phyloP scores from a whole-genome alignment of 1,139 yeast species.

The Yamadazyma atlantica region DNA sequence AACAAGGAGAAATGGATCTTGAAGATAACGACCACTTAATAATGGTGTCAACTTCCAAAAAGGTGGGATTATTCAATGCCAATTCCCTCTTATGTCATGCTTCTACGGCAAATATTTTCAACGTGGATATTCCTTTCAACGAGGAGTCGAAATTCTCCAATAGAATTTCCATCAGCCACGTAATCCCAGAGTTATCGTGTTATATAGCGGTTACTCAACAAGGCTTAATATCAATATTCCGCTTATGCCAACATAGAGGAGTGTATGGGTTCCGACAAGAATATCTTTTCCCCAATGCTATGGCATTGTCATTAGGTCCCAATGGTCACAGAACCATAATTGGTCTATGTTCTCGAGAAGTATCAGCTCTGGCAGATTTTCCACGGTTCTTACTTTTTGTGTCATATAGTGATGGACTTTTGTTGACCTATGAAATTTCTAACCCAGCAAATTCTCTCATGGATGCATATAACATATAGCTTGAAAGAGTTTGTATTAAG shows the following conservation, averaged over 20 bases:
- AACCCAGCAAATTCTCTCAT: background rate
- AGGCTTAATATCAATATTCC: slow-evolving; percentile 56
- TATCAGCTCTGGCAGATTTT: slow-evolving; percentile 15
- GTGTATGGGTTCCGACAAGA: slow-evolving; percentile 63
- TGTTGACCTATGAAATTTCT: slow-evolving; percentile 24
- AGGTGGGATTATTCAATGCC: slow-evolving; percentile 48
- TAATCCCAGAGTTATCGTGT: slow-evolving; percentile 57
- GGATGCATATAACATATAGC: background rate
- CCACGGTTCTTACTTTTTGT: slow-evolving; percentile 30
- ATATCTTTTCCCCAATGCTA: slow-evolving; percentile 47
- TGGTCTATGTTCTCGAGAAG: slow-evolving; percentile 29
- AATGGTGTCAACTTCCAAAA: slow-evolving; percentile 43
- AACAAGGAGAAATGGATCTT: background rate
- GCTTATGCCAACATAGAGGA: slow-evolving; percentile 59
- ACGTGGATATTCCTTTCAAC: slow-evolving; percentile 20
- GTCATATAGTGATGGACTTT: slow-evolving; percentile 34
- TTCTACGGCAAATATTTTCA: slow-evolving; percentile 46
- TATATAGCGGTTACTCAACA: slow-evolving; percentile 56
- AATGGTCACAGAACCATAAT: slow-evolving; percentile 33
- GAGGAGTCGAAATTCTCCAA: slow-evolving; percentile 46
- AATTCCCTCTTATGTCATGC: slow-evolving; percentile 53
- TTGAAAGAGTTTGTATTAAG: no score
- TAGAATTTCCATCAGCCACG: slow-evolving; percentile 50
- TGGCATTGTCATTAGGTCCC: slow-evolving; percentile 24
- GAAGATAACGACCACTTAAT: slow-evolving; percentile 23